Evolutionary conservation across 352 stramenopile species (phyloP), one percentile per base, ranked within the genome.

Genomic region (Pythium sukuiense): DNA sequence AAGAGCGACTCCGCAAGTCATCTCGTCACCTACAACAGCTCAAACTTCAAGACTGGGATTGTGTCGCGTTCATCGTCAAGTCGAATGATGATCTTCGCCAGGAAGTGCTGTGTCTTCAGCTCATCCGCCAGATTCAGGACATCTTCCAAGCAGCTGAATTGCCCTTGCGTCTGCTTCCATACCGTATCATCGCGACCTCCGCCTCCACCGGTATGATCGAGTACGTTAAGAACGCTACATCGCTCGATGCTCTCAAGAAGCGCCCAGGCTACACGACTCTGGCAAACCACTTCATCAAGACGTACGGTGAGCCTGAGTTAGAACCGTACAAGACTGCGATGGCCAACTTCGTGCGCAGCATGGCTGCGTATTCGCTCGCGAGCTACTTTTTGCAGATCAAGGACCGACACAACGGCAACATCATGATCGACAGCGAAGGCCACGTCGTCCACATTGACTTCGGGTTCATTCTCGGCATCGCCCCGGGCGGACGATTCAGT

Each of bases 361-460:
- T 99, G 74, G 97, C 97, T n/a, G 97, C 92, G 52, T 99, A 99
- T 82, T 99, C 93, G 30, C 87, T 99, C 24, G 94, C 98, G 29
- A 97, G 88, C 59, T 99, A 99, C 74, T 89, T 99, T 24, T 75
- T 99, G 45, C 94, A 98, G 63, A 92, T 99, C 69, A 99, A 99
- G 74, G 98, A 99, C 76, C 88, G 97, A 3, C 98, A 99, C 88
- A 99, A 99, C 71, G 97, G 97, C 32, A 99, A 99, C 73, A 98
- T 99, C 63, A 98, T 99, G 90, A 97, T 99, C 54, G 97, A 99
- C 77, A 98, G 85, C 49, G 82, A 97, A 50, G 97, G 97, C 8
- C 95, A 98, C 71, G 80, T 99, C 3, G 92, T 99, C 53, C 97
- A 99, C 80, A 99, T 99, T 69, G 98, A 99, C 80, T 99, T 99